Evolutionary conservation across 208 protist species (phyloP), one percentile per base, ranked within the genome.

Genomic region (Leishmania martiniquensis): DNA sequence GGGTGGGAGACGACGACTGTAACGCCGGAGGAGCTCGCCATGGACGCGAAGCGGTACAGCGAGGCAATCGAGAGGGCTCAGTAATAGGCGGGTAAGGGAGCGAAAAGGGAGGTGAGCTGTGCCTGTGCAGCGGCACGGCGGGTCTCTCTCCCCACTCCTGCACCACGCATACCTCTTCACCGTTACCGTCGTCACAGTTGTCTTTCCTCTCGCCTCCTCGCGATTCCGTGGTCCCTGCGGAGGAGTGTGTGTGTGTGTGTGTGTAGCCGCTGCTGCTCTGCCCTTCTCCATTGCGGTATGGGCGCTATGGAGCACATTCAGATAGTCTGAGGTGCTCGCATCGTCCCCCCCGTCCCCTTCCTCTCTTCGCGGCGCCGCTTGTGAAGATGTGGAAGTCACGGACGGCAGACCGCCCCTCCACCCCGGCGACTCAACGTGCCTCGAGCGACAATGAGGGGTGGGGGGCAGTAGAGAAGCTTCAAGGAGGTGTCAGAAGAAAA

Each of bases 1-100:
- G 72, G 77, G 9, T 97, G 94, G 94, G 81, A 93, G 6, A 85
- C 83, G 72, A 45, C 93, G 62, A 85, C 80, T 25, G 93, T 89
- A 22, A 81, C 94, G 60, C 87, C 93, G 44, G 78, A 76, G 10
- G 82, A 83, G 4, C 88, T 95, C 67, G 90, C 90, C 15, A 80
- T 87, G 69, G 89, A 95, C 49, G 93, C 93, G 62, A 83, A 83
- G 79, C 85, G 69, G 42, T 92, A 91, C 83, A 72, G 84, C 32
- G 79, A 93, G 69, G 86, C 80, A 0, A 78, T 97, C 22, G 87
- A 92, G 63, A 93, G 91, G 75, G 59, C 91, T n/a, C 34, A 75
- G 49, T 75, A 74, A 17, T 9, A 0, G 32, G 7, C 4, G 49
- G 44, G 49, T 7, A 45, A 2, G 4, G 20, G 6, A 59, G 2